Percentiles rank a stretch among this genome's conserved stretches.
Conservation (phyloP, 495 filamentous ascomycete species). For the Penicillium malachiteum region DNA sequence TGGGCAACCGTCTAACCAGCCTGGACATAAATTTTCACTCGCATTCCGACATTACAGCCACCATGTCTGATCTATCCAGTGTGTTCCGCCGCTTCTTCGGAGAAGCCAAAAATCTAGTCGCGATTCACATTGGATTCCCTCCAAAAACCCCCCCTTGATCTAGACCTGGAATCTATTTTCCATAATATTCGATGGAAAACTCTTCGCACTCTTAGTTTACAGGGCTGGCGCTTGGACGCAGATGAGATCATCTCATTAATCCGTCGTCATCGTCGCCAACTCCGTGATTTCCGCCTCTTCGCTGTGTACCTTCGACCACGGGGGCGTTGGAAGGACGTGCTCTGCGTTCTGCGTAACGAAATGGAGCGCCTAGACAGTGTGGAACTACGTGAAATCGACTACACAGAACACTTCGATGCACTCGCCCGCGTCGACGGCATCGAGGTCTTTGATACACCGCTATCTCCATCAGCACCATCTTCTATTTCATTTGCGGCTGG, state of each 20-base stretch:
- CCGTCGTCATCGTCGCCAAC: conserved; percentile 52
- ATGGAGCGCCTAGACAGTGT: conserved; percentile 61
- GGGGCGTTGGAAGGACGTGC: conserved; percentile 60
- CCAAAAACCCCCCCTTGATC: conserved; percentile 53
- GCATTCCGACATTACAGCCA: conserved; percentile 50
- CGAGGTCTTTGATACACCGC: conserved; percentile 16
- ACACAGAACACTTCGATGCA: conserved; percentile 55
- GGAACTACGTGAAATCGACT: conserved; percentile 60
- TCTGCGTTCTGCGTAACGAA: conserved; percentile 54
- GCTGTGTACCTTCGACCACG: conserved; percentile 59
- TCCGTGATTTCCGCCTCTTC: conserved; percentile 58
- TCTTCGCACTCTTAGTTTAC: conserved; percentile 62
- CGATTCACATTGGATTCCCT: conserved; percentile 68
- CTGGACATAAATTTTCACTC: conserved; percentile 62
- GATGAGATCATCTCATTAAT: conserved; percentile 59
- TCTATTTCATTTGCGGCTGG: conserved; percentile 19
- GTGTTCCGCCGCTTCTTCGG: conserved; percentile 57
- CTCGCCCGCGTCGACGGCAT: conserved; percentile 22
- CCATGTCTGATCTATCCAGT: conserved; percentile 53
- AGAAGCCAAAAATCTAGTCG: conserved; percentile 58
- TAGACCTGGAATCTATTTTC: conserved; percentile 60
- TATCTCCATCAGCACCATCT: not conserved
- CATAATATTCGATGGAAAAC: conserved; percentile 61
- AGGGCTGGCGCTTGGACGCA: conserved; percentile 60
- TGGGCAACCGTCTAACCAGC: conserved; percentile 58